phyloP scores from a whole-genome alignment of 192 early-diverging fungal species.

The Phlyctochytrium arcticum region DNA sequence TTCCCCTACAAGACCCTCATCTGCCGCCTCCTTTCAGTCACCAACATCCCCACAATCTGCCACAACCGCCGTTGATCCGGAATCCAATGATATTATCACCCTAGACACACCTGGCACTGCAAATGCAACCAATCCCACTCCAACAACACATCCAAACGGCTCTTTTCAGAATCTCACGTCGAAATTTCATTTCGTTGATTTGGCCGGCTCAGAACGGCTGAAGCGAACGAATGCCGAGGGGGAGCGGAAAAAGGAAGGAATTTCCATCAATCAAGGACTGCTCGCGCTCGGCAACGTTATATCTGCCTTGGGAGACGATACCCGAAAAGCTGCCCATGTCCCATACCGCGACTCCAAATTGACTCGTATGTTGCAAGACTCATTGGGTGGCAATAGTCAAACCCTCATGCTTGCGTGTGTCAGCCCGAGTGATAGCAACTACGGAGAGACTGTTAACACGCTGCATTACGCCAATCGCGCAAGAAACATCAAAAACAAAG shows the following conservation, averaged over 20 bases:
- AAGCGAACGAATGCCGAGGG: conserved; percentile 92
- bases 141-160: conserved; percentile 34
- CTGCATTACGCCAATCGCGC: conserved; percentile 95
- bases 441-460: conserved; percentile 91
- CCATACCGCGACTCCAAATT: conserved; percentile 98
- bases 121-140: too few species aligned
- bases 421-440: conserved; percentile 77
- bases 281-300: conserved; percentile 97
- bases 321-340: conserved; percentile 58
- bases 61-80: not conserved
- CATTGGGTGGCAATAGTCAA: conserved; percentile 85
- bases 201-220: conserved; percentile 92
- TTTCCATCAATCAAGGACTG: conserved; percentile 93
- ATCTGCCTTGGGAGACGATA: conserved; percentile 85
- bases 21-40: too few species aligned
- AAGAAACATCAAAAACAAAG: conserved; percentile 91
- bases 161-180: conserved; percentile 64
- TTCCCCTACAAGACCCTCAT: too few species aligned
- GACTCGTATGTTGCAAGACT: conserved; percentile 91
- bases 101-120: too few species aligned
- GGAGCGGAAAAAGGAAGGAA: conserved; percentile 92
- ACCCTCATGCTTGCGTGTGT: conserved; percentile 97
- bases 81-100: not conserved
- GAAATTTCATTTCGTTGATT: conserved; percentile 98
- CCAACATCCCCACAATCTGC: too few species aligned